Conservation (phyloP, 2,329 filamentous ascomycete species). For the Fusarium chlamydosporum region DNA sequence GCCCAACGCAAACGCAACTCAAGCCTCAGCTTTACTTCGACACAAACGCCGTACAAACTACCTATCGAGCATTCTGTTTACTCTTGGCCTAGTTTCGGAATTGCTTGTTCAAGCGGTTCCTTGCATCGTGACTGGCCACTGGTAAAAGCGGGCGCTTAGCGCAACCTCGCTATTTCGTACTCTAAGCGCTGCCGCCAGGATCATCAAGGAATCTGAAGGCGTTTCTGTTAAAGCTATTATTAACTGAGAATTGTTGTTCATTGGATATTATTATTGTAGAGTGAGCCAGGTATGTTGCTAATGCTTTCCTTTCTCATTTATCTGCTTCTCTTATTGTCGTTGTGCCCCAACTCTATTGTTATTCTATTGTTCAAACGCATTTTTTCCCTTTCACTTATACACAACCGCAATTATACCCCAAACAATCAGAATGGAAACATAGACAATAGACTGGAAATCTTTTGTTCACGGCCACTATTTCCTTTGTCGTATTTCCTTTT, state of each 20-base stretch:
- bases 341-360: conserved; percentile 33
- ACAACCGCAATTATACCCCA: conserved; percentile 33
- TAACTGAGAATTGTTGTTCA: conserved; percentile 35
- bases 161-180: conserved; percentile 21
- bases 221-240: conserved; percentile 39
- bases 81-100: conserved; percentile 45
- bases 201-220: conserved; percentile 30
- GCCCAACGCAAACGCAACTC: conserved; percentile 22
- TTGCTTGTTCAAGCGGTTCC: conserved; percentile 28
- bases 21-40: conserved; percentile 20
- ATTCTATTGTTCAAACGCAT: conserved; percentile 38
- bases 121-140: conserved; percentile 45
- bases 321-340: conserved; percentile 49
- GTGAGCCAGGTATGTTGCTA: conserved; percentile 43
- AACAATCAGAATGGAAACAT: conserved; percentile 48
- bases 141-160: conserved; percentile 47
- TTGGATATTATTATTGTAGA: conserved; percentile 45
- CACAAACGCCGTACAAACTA: conserved; percentile 20
- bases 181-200: conserved; percentile 49
- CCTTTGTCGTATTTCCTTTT: conserved; percentile 43
- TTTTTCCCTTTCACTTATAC: conserved; percentile 22
- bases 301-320: conserved; percentile 30
- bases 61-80: conserved; percentile 11
- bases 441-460: conserved; percentile 43
- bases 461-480: conserved; percentile 39